These are phyloP conservation scores for Diddensiella santjacobensis DNA, from an alignment of 805 yeast species.

Conservation along the genomic window DNA sequence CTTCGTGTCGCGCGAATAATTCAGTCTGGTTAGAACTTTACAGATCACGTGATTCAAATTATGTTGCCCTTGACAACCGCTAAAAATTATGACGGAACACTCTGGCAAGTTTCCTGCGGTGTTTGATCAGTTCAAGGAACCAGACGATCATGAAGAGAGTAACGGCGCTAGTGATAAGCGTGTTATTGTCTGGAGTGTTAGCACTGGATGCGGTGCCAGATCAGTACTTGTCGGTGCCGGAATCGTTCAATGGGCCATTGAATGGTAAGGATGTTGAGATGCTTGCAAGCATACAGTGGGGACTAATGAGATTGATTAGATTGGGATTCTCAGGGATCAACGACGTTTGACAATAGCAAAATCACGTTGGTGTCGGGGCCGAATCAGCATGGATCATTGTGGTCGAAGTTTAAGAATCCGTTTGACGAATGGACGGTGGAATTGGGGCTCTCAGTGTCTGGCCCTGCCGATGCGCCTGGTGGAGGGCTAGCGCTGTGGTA, in stretches of 20 bases:
- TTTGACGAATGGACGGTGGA: conserved; percentile 36
- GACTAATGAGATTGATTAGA: conserved; percentile 12
- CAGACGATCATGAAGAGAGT: no score
- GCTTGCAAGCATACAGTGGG: background rate
- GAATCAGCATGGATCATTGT: conserved; percentile 32
- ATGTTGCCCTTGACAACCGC: no score
- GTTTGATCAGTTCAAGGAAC: no score
- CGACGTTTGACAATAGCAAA: conserved; percentile 20
- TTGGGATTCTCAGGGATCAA: conserved; percentile 26
- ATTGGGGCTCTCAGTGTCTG: conserved; percentile 29
- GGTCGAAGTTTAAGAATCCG: conserved; percentile 30
- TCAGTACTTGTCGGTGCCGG: conserved; percentile 4
- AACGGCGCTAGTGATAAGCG: no score
- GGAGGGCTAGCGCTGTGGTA: conserved; percentile 40
- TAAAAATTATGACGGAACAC: no score
- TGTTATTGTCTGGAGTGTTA: background rate
- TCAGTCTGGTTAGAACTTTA: no score
- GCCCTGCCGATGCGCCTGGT: conserved; percentile 31
- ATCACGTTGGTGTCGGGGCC: conserved; percentile 25
- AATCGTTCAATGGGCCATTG: background rate
- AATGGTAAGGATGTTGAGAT: background rate
- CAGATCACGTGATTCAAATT: no score
- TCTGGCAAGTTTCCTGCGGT: no score
- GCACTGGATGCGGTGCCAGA: background rate
- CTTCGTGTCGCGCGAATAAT: no score